Evolutionary conservation across 768 basidiomycete genomes (phyloP), one percentile per base, ranked within the genome.

Genomic region (Tubosaeta sp.): DNA sequence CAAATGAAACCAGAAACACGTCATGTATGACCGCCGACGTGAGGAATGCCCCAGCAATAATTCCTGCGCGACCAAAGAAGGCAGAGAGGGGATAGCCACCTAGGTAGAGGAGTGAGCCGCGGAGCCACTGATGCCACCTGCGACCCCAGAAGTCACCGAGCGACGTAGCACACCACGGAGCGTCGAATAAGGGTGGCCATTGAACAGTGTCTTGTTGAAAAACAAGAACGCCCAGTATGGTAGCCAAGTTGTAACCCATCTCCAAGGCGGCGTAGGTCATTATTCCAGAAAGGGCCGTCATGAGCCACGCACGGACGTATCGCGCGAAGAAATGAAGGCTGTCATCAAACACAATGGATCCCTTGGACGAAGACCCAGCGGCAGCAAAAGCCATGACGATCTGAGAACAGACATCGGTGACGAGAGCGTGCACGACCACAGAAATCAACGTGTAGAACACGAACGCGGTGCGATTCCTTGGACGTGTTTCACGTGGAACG

Each of bases 11-110:
- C 43, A 81, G 43, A 6, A 76, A 74, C 4, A 54, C 43, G 51
- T 80, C 71, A 55, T 88, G 86, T 11, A 85, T 60, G 9, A 83
- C 34, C 2, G 73, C 83, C 0, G 85, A 87, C 5, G 76, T 61
- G 2, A 79, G 37, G 8, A 38, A 38, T 17, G 37, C 37, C 6
- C 37, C 37, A 9, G 17, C 16, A 17, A 38, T 9, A 52, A 66
- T 70, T 2, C 79, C 82, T 1, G 63, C 48, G 9, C 76, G 74
- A 3, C 85, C 84, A 16, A 78, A 58, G 12, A 83, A 39, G 27
- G 64, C 53, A n/a, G 62, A 63, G 17, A 67, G 42, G 45, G 45
- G 9, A 34, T 50, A 50, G 4, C 61, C 63, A 13, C 74, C 75
- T 7, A 69, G 33, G 9, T 55, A 34, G 41, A 72, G 44, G 55